Evolutionary conservation across 2,329 filamentous ascomycete species (phyloP).

Genomic region (Fusarium sp.): DNA sequence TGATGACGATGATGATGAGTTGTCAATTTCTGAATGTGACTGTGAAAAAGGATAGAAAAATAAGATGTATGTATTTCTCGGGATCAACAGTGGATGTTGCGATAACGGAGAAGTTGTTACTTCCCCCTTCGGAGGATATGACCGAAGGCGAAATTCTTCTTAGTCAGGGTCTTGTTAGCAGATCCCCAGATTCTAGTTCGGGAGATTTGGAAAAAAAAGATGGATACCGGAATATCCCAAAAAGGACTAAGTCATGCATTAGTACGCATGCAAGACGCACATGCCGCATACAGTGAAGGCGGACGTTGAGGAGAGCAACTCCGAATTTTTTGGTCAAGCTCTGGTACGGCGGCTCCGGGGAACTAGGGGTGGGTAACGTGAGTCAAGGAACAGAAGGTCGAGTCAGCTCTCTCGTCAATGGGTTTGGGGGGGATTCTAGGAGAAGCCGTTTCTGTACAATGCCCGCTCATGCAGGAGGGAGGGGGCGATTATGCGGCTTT

Average conservation of each 20-base stretch:
- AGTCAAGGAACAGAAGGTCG: slow-evolving; percentile 1
- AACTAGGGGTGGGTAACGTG: neutral
- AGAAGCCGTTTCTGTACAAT: neutral
- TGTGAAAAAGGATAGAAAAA: neutral
- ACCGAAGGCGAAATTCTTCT: slow-evolving; percentile 21
- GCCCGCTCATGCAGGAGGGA: neutral
- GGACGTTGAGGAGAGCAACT: slow-evolving; percentile 4
- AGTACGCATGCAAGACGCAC: slow-evolving; percentile 25
- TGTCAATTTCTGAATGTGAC: neutral
- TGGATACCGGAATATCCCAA: slow-evolving; percentile 33
- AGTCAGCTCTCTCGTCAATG: too few species aligned
- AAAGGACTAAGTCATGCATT: slow-evolving; percentile 31
- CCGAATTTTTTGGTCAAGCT: slow-evolving; percentile 4
- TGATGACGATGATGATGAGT: slow-evolving; percentile 15
- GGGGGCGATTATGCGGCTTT: neutral
- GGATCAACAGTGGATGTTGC: slow-evolving; percentile 6
- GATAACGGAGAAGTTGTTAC: slow-evolving; percentile 21
- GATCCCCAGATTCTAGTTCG: slow-evolving; percentile 35
- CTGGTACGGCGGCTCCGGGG: slow-evolving; percentile 9
- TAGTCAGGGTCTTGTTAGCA: slow-evolving; percentile 16
- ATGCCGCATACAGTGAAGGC: neutral
- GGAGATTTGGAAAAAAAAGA: slow-evolving; percentile 2
- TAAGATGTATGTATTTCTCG: neutral
- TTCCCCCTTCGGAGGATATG: slow-evolving; percentile 18
- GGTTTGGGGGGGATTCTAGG: too few species aligned